Percentiles rank a stretch among this genome's conserved stretches.
These are phyloP conservation scores for Nakazawaea pomicola DNA, from an alignment of 805 yeast genomes.

Conservation along the genomic window DNA sequence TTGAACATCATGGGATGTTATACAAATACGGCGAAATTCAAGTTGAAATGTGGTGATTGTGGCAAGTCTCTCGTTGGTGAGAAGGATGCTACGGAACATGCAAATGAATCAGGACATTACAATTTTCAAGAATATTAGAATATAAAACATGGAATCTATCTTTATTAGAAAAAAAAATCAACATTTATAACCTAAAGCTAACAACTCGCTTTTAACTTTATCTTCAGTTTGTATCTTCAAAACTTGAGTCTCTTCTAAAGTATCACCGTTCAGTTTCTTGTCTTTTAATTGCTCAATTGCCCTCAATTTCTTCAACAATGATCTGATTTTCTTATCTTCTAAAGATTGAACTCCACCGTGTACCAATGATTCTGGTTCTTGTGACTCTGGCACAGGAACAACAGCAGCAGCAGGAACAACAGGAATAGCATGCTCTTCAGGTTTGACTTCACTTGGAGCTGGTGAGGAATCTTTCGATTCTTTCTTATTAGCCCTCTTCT, in stretches of 20 bases:
- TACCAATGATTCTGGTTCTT: slow-evolving; percentile 32
- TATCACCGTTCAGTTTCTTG: slow-evolving; percentile 79
- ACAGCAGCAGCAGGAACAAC: no score
- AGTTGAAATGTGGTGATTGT: slow-evolving; percentile 55
- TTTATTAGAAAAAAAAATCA: slow-evolving; percentile 19
- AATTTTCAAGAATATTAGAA: slow-evolving; percentile 50
- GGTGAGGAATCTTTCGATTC: slow-evolving; percentile 19
- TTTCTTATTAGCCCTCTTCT: slow-evolving; percentile 65
- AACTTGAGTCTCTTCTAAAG: slow-evolving; percentile 88
- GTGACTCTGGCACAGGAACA: slow-evolving; percentile 14
- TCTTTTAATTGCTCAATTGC: slow-evolving; percentile 90
- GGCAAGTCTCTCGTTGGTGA: slow-evolving; percentile 52
- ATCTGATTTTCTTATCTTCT: slow-evolving; percentile 90
- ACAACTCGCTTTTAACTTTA: slow-evolving; percentile 70
- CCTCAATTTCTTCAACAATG: slow-evolving; percentile 84
- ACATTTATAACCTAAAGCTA: slow-evolving; percentile 54
- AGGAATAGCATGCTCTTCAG: no score
- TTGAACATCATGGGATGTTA: slow-evolving; percentile 51
- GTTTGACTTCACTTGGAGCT: no score
- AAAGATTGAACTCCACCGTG: slow-evolving; percentile 62
- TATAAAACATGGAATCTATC: not conserved
- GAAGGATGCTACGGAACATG: slow-evolving; percentile 59
- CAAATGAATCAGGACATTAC: slow-evolving; percentile 53
- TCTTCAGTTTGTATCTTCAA: slow-evolving; percentile 85
- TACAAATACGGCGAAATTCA: slow-evolving; percentile 59